Base-by-base conservation (phyloP, 2,329 filamentous ascomycete species). In the Allantophomopsis cytisporea region DNA sequence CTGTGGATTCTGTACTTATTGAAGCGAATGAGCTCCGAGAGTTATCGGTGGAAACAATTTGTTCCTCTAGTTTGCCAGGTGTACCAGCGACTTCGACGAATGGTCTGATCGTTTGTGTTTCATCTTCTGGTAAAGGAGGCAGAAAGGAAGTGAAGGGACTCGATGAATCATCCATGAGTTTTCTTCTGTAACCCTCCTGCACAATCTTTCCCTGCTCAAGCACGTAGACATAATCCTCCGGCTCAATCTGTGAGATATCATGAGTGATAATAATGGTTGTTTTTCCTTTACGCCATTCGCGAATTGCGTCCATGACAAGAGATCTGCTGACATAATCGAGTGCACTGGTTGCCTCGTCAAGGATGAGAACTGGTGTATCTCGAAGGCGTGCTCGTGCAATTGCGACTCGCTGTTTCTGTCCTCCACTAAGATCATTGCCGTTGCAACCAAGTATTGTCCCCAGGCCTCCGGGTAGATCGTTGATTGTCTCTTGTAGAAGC, bases 231-330 rank as follows among this genome's bases (percentile, higher is more conserved):
- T 80, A 88, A 45, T 96, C 87, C 0, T 76, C 57, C 0, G 74
- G 61, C 4, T 62, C 56, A 8, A 96, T 89, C 47, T 89, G 82
- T 0, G 75, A 71, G 23, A 91, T 71, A 46, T 96, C 86, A 52
- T 96, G 89, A 0, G 91, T 95, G 50, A 96, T 89, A 47, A 96
- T 76, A 38, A 96, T 83, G 0, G 89, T 96, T 0, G 88, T 95
- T 55, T 84, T 91, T 0, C 73, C 80, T 30, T 61, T 64, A 16
- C 91, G 71, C 89, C 87, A 95, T 15, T 69, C 53, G 7, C 85
- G 70, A 39, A 95, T 80, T 0, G 78, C 74, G 33, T 82, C 73
- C 67, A 94, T 80, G 31, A 94, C 71, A 11, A 77, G 58, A 0
- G 61, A 61, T 44, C 80, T 72, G 41, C 72, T 88, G 8, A 71